Evolutionary conservation across 2,329 filamentous ascomycete genomes (phyloP), one percentile per base, ranked within the genome.

Genomic region (Aspergillus udagawae): DNA sequence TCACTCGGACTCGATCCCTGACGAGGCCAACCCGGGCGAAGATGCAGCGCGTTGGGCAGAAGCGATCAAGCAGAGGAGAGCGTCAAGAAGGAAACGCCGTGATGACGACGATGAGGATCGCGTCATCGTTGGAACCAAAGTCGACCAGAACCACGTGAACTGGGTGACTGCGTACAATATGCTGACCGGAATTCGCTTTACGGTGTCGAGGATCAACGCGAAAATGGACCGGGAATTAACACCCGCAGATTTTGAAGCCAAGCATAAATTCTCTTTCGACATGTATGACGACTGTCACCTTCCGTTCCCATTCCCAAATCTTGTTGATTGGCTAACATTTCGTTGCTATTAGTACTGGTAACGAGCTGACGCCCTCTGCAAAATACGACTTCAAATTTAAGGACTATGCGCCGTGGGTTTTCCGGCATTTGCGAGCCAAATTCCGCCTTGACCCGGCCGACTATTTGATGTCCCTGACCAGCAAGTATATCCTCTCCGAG

Each of bases 381-480:
- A 97, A 99, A 77, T 99, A 99, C 80, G 94, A 99, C 79, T 99
- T 99, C 86, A 99, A 99, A 77, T 99, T 99, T 83, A 99, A 99
- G 79, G 94, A 99, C 78, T 99, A 99, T 75, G 93, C 93, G n/a
- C 94, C 94, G 56, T 97, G 93, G 92, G 94, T 99, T 58, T 99
- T 99, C 77, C 91, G 94, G 68, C 91, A 92, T 76, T 83, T 99
- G 47, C 90, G 94, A 64, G 81, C 86, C 51, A 89, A 88, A 61
- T 99, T 99, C 79, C 86, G 89, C 66, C 85, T 97, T 55, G 94
- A 99, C 71, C 94, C 94, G 23, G 94, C 93, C 65, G 94, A 99
- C 75, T 99, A 99, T 73, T 86, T 99, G 60, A 95, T 99, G 86
- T 99, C 94, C 7, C 79, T 99, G 69, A 97, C 94, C 14, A 94